Conservation (phyloP, 768 basidiomycete species). For the Kwoniella pini region DNA sequence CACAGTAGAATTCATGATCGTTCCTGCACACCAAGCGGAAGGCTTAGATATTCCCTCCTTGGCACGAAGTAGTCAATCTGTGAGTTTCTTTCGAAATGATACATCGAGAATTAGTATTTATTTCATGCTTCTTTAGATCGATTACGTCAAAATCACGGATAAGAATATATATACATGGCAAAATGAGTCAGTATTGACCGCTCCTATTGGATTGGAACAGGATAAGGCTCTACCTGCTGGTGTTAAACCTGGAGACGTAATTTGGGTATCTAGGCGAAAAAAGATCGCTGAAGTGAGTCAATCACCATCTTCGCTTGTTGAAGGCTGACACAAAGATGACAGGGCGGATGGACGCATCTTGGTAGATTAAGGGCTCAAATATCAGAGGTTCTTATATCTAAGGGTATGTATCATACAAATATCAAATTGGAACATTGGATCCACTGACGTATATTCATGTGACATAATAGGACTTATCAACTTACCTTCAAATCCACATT, state of each 20-base stretch:
- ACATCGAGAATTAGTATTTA: neutral
- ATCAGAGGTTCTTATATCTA: slow-evolving; percentile 66
- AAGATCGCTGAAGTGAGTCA: slow-evolving; percentile 50
- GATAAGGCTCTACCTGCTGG: slow-evolving; percentile 41
- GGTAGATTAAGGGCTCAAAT: slow-evolving; percentile 69
- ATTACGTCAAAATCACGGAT: slow-evolving; percentile 47
- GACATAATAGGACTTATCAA: slow-evolving; percentile 60
- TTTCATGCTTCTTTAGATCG: slow-evolving; percentile 30
- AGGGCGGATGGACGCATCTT: slow-evolving; percentile 85
- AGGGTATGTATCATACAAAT: slow-evolving; percentile 57
- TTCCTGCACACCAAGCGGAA: slow-evolving; percentile 37
- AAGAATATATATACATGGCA: slow-evolving; percentile 47
- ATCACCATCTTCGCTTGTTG: neutral
- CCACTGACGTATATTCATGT: too few species aligned
- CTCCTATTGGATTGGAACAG: slow-evolving; percentile 34
- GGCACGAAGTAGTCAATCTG: slow-evolving; percentile 33
- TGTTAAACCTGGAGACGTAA: slow-evolving; percentile 48
- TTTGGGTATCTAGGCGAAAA: slow-evolving; percentile 53
- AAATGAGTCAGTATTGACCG: slow-evolving; percentile 39
- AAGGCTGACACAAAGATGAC: slow-evolving; percentile 2
- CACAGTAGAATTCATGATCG: slow-evolving; percentile 52
- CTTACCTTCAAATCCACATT: slow-evolving; percentile 67
- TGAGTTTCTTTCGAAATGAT: slow-evolving; percentile 4
- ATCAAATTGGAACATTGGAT: too few species aligned
- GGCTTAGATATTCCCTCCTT: slow-evolving; percentile 30